Percentiles rank a stretch among this genome's conserved stretches.
phyloP scores from a whole-genome alignment of 257 asterid species.

The Henckelia pumila region DNA sequence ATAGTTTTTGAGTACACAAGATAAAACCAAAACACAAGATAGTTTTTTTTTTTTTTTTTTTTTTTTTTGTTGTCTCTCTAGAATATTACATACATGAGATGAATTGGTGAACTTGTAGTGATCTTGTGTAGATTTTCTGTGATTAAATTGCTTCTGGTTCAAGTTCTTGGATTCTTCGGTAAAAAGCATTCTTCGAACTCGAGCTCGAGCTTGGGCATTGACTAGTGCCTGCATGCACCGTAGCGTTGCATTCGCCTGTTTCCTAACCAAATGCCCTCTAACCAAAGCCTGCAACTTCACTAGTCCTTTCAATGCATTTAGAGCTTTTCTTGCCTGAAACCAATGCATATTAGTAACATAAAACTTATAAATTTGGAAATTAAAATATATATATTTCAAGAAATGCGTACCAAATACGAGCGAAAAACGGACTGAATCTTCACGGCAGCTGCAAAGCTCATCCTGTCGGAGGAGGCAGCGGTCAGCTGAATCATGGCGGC shows the following conservation, averaged over 20 bases:
- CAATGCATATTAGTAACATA: no score
- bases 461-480: constrained; percentile 33
- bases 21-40: background rate
- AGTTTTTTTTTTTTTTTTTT: no score
- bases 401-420: constrained; percentile 58
- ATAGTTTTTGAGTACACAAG: background rate
- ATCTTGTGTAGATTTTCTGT: constrained; percentile 68
- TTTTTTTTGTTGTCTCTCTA: no score
- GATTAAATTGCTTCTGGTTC: constrained; percentile 49
- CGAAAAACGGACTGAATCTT: constrained; percentile 81
- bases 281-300: constrained; percentile 92
- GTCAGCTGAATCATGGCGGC: constrained; percentile 63
- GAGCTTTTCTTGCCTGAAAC: constrained; percentile 79
- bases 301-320: constrained; percentile 91
- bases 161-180: constrained; percentile 43
- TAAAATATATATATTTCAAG: no score
- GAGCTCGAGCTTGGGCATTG: constrained; percentile 72
- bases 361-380: no score
- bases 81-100: constrained; percentile 42
- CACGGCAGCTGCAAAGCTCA: constrained; percentile 45
- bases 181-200: constrained; percentile 49
- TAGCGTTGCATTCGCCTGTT: constrained; percentile 82
- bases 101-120: constrained; percentile 37
- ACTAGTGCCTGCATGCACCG: constrained; percentile 91
- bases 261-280: constrained; percentile 88